A percentile compares a stretch with the other conserved stretches of the same genome.
These are phyloP conservation scores for Pyricularia sp. DNA, from an alignment of 2,329 filamentous ascomycete genomes.

Conservation along the genomic window DNA sequence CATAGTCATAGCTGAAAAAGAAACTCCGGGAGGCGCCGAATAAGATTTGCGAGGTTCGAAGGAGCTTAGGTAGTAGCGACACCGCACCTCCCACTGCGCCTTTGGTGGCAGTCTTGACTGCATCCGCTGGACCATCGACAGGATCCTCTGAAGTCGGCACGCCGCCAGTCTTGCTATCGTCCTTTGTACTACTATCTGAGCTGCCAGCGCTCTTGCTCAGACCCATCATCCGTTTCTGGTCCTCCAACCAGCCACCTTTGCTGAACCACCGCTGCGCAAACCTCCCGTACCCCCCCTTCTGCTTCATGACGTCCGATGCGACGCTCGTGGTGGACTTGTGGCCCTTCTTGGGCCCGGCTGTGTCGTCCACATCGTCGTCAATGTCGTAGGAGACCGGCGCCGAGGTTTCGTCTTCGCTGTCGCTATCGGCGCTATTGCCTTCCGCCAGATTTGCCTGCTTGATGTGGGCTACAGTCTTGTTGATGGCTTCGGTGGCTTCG, in stretches of 20 bases:
- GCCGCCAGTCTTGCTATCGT: constrained; percentile 4
- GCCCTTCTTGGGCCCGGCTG: constrained; percentile 13
- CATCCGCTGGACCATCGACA: neutral
- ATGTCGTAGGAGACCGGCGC: constrained; percentile 19
- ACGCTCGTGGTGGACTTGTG: constrained; percentile 43
- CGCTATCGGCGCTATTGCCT: constrained; percentile 19
- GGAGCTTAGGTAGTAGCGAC: constrained; percentile 64
- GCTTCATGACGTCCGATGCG: constrained; percentile 77
- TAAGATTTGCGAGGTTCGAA: constrained; percentile 72
- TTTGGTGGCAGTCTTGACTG: neutral
- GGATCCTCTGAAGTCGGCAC: constrained; percentile 3
- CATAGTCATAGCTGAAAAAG: constrained; percentile 90
- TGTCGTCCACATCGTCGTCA: constrained; percentile 14
- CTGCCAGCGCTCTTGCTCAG: constrained; percentile 33
- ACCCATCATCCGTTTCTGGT: constrained; percentile 56
- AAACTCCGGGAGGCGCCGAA: constrained; percentile 76
- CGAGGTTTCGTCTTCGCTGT: constrained; percentile 34
- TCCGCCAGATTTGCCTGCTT: constrained; percentile 25
- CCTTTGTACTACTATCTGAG: neutral
- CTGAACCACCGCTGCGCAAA: constrained; percentile 92
- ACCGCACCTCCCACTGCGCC: constrained; percentile 12
- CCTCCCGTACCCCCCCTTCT: constrained; percentile 70
- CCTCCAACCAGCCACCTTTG: constrained; percentile 63
- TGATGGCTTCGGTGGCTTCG: constrained; percentile 63
- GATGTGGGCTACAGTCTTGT: constrained; percentile 38